These are phyloP conservation scores for Protomyces gravidus DNA, from an alignment of 1,139 yeast genomes.

Conservation along the genomic window DNA sequence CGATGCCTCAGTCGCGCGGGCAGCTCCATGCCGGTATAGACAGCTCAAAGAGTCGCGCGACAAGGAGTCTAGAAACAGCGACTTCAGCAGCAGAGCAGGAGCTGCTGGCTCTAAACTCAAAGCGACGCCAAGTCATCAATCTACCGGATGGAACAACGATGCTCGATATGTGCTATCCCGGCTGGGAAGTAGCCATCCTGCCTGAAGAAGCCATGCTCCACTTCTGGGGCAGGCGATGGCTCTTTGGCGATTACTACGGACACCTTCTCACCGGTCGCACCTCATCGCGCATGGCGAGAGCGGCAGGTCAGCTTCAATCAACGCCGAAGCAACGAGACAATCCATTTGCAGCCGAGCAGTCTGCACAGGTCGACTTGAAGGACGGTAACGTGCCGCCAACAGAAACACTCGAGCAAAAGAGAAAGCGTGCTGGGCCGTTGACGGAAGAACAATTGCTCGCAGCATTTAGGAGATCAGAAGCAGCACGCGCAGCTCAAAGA, in stretches of 20 bases:
- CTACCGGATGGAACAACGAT: slow-evolving; percentile 20
- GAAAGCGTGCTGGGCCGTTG: background rate
- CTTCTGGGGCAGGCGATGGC: slow-evolving; percentile 10
- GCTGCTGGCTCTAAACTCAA: background rate
- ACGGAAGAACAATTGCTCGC: background rate
- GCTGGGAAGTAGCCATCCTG: slow-evolving; percentile 25
- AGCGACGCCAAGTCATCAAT: slow-evolving; percentile 5
- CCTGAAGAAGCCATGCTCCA: slow-evolving; percentile 6
- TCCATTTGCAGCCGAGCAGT: background rate
- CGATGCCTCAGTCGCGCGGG: background rate
- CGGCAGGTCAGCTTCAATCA: background rate
- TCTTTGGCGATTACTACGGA: slow-evolving; percentile 21
- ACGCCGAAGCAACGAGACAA: background rate
- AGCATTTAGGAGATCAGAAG: background rate
- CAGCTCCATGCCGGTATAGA: background rate
- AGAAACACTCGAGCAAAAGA: background rate
- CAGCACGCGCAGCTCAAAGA: background rate
- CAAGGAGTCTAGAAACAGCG: background rate
- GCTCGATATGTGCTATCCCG: slow-evolving; percentile 21
- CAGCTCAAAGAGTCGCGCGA: background rate
- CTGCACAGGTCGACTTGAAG: background rate
- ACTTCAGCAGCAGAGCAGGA: background rate
- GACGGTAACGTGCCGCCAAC: background rate
- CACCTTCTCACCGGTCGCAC: slow-evolving; percentile 22
- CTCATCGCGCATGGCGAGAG: background rate